Conservation (phyloP, 169 alveolate species). For the Besnoitia besnoiti region DNA sequence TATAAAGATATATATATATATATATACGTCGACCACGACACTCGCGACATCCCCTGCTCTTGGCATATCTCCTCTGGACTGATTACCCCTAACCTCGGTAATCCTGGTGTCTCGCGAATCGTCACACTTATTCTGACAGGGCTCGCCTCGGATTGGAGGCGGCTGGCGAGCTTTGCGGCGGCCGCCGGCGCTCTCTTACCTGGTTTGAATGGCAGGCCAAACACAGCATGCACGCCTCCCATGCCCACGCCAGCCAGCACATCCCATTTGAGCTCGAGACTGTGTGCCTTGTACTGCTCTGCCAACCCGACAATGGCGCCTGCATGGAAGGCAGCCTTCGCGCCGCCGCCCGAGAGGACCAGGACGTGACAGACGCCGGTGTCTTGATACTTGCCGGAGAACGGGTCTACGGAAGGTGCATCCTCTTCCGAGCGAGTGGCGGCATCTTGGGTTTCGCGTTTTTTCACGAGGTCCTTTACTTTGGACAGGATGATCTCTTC, state of each 20-base stretch:
- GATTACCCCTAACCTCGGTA: too few relatives aligned
- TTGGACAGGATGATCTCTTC: neutral
- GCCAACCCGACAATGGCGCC: constrained; percentile 43
- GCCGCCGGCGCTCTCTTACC: neutral
- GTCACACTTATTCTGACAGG: too few relatives aligned
- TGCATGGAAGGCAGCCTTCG: constrained; percentile 45
- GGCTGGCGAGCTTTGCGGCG: too few relatives aligned
- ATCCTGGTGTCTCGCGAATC: too few relatives aligned
- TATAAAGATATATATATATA: neutral
- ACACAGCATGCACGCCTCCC: constrained; percentile 17
- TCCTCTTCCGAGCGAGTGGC: too few relatives aligned
- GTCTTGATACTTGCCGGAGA: neutral
- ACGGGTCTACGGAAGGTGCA: neutral
- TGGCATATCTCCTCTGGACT: too few relatives aligned
- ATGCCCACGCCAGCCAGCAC: constrained; percentile 40
- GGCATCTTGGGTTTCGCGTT: neutral
- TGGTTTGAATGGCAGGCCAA: constrained; percentile 38
- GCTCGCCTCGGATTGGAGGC: too few relatives aligned
- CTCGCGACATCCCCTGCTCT: too few relatives aligned
- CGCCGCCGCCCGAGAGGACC: constrained; percentile 44
- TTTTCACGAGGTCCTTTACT: neutral
- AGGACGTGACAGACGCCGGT: constrained; percentile 33
- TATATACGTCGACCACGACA: neutral
- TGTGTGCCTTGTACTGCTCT: constrained; percentile 41
- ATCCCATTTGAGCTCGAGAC: constrained; percentile 23